Evolutionary conservation across 2,329 filamentous ascomycete genomes (phyloP).

Genomic region (Trichoderma simmonsii): DNA sequence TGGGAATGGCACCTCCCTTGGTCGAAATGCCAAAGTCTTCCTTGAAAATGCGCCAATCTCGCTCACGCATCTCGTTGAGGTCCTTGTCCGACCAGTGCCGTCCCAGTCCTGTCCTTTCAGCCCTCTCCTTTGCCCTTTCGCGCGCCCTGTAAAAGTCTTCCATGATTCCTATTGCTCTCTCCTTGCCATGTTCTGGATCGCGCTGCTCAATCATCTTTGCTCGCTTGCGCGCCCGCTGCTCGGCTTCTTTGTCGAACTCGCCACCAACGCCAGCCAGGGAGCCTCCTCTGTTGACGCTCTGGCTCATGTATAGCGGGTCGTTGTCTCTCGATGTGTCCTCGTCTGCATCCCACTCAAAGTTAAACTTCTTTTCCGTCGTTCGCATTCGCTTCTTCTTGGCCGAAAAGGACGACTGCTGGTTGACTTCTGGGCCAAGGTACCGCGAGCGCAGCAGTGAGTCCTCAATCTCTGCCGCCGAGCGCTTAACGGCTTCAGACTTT

Average conservation of each 20-base stretch:
- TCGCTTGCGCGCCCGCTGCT: constrained; percentile 54
- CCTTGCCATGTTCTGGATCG: constrained; percentile 71
- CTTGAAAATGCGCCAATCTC: constrained; percentile 99
- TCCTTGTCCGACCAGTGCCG: constrained; percentile 96
- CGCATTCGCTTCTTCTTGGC: constrained; percentile 93
- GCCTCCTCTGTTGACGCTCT: constrained; percentile 31
- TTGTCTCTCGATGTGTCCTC: constrained; percentile 73
- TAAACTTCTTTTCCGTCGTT: constrained; percentile 95
- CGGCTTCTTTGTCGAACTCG: constrained; percentile 52
- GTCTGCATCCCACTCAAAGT: constrained; percentile 94
- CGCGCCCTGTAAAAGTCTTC: constrained; percentile 71
- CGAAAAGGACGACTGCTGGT: constrained; percentile 79
- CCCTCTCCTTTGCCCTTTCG: constrained; percentile 66
- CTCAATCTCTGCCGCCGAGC: constrained; percentile 61
- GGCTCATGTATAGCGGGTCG: constrained; percentile 67
- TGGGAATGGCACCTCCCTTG: constrained; percentile 86
- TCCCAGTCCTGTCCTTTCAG: constrained; percentile 71
- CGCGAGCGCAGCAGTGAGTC: constrained; percentile 71
- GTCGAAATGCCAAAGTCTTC: constrained; percentile 97
- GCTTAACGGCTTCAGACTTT: constrained; percentile 37
- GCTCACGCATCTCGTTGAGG: constrained; percentile 88
- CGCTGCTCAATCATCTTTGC: constrained; percentile 69
- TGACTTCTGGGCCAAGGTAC: constrained; percentile 89
- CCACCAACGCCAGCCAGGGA: constrained; percentile 49
- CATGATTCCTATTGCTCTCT: constrained; percentile 74